Base-by-base conservation (phyloP, 2,329 filamentous ascomycete species). In the Talaromyces sp. region DNA sequence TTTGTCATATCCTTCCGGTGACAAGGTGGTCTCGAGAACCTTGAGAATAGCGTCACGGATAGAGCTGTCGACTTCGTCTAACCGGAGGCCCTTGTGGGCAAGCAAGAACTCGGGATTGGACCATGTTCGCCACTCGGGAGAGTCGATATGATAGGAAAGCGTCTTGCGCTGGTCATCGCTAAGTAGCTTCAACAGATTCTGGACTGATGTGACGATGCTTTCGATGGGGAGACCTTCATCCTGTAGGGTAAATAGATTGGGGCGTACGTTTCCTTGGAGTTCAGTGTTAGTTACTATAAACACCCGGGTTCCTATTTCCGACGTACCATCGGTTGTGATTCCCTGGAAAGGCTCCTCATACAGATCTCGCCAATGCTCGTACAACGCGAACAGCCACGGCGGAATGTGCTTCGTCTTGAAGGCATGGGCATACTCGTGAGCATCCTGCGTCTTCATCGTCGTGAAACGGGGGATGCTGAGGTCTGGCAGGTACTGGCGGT, bases 31-130 rank as follows among this genome's bases (percentile, higher is more conserved):
- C 56, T 81, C 66, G 1, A 91, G 75, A 3, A 91, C 74, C 6
- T 72, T 70, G 41, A 90, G 75, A 6, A 87, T 81, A 27, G 80
- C 74, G 24, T 77, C 71, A 2, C 82, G 79, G 21, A 82, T 70
- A 0, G 76, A 55, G 0, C 74, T 61, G 1, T 69, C 75, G 27
- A 86, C 62, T 66, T 89, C 86, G 66, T 92, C 89, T 0, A 91
- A 82, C 1, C 89, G 84, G 1, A 92, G 71, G 5, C 89, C 89
- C 70, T 89, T 88, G 71, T 86, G 76, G 58, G 83, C 82, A 14
- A 91, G 76, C 0, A 91, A 78, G 65, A 91, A 89, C 70, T 92
- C 89, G 0, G 89, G 89, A 70, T 92, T 92, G 7, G 81, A 84
- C 83, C 83, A 86, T 11, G 87, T 85, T 54, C 89, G 84, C 88